Base-by-base conservation (phyloP, 2,329 filamentous ascomycete genomes). In the Sclerotinia nivalis region DNA sequence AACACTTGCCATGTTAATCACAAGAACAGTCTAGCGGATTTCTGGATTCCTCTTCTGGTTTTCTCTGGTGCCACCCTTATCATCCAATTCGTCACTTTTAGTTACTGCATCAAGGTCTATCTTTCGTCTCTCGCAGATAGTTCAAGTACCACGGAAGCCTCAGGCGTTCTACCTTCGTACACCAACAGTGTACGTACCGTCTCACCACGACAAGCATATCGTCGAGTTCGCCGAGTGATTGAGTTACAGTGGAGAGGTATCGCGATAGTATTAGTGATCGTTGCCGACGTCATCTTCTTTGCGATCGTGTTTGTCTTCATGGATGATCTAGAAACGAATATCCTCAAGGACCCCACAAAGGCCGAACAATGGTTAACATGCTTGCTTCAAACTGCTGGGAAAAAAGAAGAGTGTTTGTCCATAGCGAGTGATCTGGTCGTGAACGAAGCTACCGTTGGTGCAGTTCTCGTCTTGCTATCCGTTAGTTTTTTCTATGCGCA, bases 241-340 rank as follows among this genome's bases (percentile, higher is more conserved):
- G 89, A 92, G 78, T 87, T 98, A 5, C 96, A 99, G 80, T 99
- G 96, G 96, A 88, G 95, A 75, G 95, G 94, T 58, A 95, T 97
- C 71, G 88, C 89, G 56, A 92, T 98, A 71, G 93, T 97, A 20
- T 84, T 96, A 66, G 91, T 97, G 78, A 97, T 98, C 75, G 87
- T 97, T 70, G 87, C 88, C 71, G 94, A 98, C 78, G 93, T 98
- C 72, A 89, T 97, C 76, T 97, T 97, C 84, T 97, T 98, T 81
- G 90, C 94, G 2, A 84, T 97, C 59, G 87, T 97, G 68, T 98
- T 98, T 78, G 90, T 98, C 62, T 92, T 93, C 78, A 87, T 97
- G 77, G 92, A 97, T 80, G 90, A 90, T 75, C 86, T 91, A 22
- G 71, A 76, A 61, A 67, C 72, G 22, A 74, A 72, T 45, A 68